Base-by-base conservation (phyloP, 2,329 filamentous ascomycete genomes). In the Aspergillus bombycis region DNA sequence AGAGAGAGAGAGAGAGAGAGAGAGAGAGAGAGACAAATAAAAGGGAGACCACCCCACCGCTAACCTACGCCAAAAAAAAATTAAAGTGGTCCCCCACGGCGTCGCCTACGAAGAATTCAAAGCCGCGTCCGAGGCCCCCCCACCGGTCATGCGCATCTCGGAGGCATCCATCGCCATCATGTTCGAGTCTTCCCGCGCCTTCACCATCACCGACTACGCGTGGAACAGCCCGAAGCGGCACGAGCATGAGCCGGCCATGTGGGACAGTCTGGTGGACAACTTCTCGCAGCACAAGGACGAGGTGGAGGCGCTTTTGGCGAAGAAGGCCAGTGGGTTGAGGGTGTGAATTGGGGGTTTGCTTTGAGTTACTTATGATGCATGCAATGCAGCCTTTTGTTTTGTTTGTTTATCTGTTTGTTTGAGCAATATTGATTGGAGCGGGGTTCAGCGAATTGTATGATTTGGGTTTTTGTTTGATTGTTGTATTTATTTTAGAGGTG, bases 191-290 rank as follows among this genome's bases (percentile, higher is more conserved):
- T 70, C 70, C 8, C 73, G 75, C 10, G 73, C 74, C 0, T 77
- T 77, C 62, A 77, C 74, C 1, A 76, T 77, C 45, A 76, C 75
- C 0, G 75, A 77, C 9, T 77, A 71, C 52, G 74, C 75, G 7
- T 77, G 75, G 74, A 74, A 71, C 30, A 77, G 75, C 21, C 56
- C 66, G 8, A 75, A 82, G 66, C 78, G 78, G 58, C 77, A 82
- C 61, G 81, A 82, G 64, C 81, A 83, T 61, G 80, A 83, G 59
- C 80, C 80, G 1, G 81, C 79, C 67, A 83, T 85, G 83, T 86
- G 84, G 83, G 84, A 86, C 71, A 75, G 79, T 58, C 72, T 86
- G 10, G 82, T 86, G 1, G 83, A 85, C 68, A 83, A 85, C 67
- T 85, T 86, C 63, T 81, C 78, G 0, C 75, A 70, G 54, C 79